Evolutionary conservation across 768 basidiomycete genomes (phyloP).

Genomic region (Porpolomopsis calyptriformis): DNA sequence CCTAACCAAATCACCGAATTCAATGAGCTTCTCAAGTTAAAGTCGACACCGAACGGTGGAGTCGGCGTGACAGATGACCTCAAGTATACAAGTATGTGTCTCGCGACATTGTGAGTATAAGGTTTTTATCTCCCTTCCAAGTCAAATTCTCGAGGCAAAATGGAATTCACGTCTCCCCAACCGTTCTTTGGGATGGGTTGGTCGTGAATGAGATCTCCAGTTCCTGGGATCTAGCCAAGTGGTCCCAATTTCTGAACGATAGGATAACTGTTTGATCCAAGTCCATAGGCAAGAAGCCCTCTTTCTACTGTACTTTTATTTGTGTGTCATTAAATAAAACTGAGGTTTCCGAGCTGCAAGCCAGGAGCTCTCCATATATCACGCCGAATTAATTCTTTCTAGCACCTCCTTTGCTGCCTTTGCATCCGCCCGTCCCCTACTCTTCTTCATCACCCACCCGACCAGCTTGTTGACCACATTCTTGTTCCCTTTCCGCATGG

Average conservation of each 20-base stretch:
- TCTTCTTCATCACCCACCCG: conserved; percentile 77
- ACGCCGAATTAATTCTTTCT: conserved; percentile 29
- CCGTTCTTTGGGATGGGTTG: conserved; percentile 67
- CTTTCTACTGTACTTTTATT: background rate
- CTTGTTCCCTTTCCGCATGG: conserved; percentile 55
- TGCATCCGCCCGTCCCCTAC: conserved; percentile 72
- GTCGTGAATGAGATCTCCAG: conserved; percentile 66
- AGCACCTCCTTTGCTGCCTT: conserved; percentile 42
- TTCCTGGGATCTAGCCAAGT: conserved; percentile 73
- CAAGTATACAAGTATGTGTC: conserved; percentile 71
- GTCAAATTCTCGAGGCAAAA: conserved; percentile 92
- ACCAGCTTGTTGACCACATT: conserved; percentile 75
- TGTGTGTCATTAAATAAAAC: background rate
- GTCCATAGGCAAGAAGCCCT: background rate
- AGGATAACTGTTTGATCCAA: conserved; percentile 34
- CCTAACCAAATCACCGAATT: conserved; percentile 41
- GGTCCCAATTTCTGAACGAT: conserved; percentile 60
- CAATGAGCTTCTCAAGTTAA: conserved; percentile 51
- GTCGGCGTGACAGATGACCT: conserved; percentile 75
- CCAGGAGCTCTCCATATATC: background rate
- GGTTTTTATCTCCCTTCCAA: conserved; percentile 21
- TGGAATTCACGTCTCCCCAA: conserved; percentile 83
- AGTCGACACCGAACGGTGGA: conserved; percentile 65
- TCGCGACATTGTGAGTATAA: background rate
- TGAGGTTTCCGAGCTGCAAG: no score